Percentiles rank a stretch among this genome's conserved stretches.
These are phyloP conservation scores for Nemania sp. DNA, from an alignment of 2,329 filamentous ascomycete species.

Conservation along the genomic window DNA sequence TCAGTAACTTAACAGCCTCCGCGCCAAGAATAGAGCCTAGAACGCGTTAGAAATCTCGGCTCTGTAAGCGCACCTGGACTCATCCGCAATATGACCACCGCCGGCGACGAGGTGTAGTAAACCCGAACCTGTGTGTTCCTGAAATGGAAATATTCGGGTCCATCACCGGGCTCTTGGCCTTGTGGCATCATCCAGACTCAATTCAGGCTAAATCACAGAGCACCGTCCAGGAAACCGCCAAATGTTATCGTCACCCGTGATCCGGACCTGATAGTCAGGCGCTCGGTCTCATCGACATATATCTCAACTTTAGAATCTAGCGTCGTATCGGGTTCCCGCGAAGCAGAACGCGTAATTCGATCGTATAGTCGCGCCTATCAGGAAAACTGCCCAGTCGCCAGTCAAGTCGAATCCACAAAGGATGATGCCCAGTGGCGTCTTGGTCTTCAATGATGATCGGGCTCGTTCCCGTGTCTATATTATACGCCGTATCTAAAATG, in stretches of 20 bases:
- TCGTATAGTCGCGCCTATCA: too few relatives aligned
- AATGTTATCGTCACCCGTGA: neutral
- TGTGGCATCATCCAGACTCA: neutral
- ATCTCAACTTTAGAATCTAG: too few relatives aligned
- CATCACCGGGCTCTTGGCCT: neutral
- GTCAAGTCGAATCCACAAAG: too few relatives aligned
- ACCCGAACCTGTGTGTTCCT: neutral
- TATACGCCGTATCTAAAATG: too few relatives aligned
- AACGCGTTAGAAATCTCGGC: too few relatives aligned
- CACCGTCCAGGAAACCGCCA: neutral
- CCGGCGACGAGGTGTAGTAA: neutral
- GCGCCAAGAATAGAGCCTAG: constrained; percentile 1
- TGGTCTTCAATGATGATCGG: too few relatives aligned
- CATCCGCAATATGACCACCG: neutral
- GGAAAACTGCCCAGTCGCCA: too few relatives aligned
- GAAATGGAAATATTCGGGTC: too few relatives aligned
- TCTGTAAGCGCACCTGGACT: neutral
- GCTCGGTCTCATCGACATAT: neutral
- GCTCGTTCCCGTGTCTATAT: too few relatives aligned
- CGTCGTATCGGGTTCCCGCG: too few relatives aligned
- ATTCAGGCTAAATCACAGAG: constrained; percentile 3
- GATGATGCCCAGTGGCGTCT: too few relatives aligned
- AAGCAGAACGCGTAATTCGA: too few relatives aligned
- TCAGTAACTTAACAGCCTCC: neutral
- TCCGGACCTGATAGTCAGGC: neutral